Evolutionary conservation across 805 yeast genomes (phyloP).

Genomic region (Metschnikowia corniflorae): DNA sequence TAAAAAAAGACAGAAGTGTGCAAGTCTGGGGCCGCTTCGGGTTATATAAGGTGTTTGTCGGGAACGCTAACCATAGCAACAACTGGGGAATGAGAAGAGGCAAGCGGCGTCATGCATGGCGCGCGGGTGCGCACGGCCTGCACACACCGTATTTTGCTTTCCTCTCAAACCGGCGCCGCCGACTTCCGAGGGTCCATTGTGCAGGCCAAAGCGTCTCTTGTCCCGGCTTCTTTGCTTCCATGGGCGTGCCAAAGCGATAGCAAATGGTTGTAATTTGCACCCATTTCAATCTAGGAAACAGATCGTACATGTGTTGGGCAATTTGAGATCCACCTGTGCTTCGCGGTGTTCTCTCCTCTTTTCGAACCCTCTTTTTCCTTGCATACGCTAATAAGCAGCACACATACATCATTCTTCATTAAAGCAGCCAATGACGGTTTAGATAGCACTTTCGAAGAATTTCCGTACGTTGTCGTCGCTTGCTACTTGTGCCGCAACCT

Average conservation of each 20-base stretch:
- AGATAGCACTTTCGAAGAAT: slow-evolving; percentile 6
- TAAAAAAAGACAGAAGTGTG: slow-evolving; percentile 1
- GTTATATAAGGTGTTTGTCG: slow-evolving; percentile 7
- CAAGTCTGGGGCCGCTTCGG: slow-evolving; percentile 5
- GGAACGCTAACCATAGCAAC: slow-evolving; percentile 14
- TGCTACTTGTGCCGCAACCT: slow-evolving; percentile 36
- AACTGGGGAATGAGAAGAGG: slow-evolving; percentile 7
- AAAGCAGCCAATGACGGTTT: too few relatives aligned
- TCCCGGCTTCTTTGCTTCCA: slow-evolving; percentile 11
- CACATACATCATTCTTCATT: too few relatives aligned
- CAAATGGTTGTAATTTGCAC: too few relatives aligned
- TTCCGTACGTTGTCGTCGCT: slow-evolving; percentile 32
- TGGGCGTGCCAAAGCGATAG: too few relatives aligned
- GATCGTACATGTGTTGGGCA: too few relatives aligned
- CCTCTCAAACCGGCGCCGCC: slow-evolving; percentile 14
- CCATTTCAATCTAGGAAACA: too few relatives aligned
- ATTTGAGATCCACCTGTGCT: too few relatives aligned
- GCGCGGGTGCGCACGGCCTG: slow-evolving; percentile 8
- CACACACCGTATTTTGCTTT: slow-evolving; percentile 18
- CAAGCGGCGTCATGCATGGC: slow-evolving; percentile 12
- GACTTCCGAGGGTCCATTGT: slow-evolving; percentile 16
- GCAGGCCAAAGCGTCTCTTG: slow-evolving; percentile 7
- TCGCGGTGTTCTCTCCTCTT: too few relatives aligned
- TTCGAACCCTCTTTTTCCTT: too few relatives aligned
- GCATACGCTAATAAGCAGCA: too few relatives aligned